A percentile compares a stretch with the other conserved stretches of the same genome.
Conservation (phyloP, 78 protist species). For the Monocercomonoides exilis region DNA sequence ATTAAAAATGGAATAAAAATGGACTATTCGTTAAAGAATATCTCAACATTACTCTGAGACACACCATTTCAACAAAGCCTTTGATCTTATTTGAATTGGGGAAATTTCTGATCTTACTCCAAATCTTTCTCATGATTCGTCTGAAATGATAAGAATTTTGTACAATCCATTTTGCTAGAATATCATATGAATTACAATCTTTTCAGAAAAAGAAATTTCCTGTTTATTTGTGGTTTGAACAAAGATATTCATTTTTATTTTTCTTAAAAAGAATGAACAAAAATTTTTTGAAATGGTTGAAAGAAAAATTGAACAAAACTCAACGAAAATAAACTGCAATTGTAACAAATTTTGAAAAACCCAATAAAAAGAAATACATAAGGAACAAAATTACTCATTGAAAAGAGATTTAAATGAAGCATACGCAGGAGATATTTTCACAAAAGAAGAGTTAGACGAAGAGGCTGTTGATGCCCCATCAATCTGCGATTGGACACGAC, state of each 20-base stretch:
- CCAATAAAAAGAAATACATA: background rate
- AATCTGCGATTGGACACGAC: too few relatives aligned
- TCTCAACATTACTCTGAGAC: too few relatives aligned
- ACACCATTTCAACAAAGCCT: too few relatives aligned
- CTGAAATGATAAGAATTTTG: background rate
- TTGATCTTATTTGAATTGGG: background rate
- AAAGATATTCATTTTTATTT: background rate
- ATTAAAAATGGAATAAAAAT: too few relatives aligned
- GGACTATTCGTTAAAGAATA: too few relatives aligned
- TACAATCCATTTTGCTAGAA: background rate
- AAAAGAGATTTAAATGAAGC: too few relatives aligned
- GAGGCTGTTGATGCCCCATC: too few relatives aligned
- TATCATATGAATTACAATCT: background rate
- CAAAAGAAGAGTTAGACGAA: too few relatives aligned
- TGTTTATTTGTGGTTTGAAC: background rate
- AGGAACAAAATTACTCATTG: background rate
- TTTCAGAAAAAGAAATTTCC: background rate
- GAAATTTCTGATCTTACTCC: background rate
- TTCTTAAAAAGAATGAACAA: background rate
- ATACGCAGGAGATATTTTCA: too few relatives aligned
- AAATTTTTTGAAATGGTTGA: background rate
- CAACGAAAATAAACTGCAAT: background rate
- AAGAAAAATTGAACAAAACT: background rate
- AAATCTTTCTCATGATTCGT: background rate
- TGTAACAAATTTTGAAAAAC: background rate